phyloP scores from a whole-genome alignment of 2,329 filamentous ascomycete genomes.

The Sphaerulina vaccinii region DNA sequence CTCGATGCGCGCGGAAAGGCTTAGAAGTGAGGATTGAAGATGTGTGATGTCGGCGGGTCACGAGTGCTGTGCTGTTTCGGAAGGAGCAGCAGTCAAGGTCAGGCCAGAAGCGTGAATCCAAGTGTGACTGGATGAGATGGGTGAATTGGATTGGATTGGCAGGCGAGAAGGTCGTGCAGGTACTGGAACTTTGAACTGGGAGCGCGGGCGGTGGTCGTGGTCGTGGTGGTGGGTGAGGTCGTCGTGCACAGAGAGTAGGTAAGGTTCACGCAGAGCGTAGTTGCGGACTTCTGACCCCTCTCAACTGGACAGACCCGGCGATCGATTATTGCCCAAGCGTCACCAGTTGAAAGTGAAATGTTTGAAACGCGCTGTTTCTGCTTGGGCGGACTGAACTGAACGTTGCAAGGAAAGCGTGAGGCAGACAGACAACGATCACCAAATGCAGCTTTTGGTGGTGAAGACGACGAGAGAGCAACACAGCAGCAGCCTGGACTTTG shows the following conservation, averaged over 20 bases:
- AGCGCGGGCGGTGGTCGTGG: not conserved
- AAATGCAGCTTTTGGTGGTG: too few species aligned
- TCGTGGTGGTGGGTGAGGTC: constrained; percentile 5
- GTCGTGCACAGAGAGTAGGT: not conserved
- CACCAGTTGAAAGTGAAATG: too few species aligned
- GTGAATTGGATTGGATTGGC: not conserved
- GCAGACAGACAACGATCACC: too few species aligned
- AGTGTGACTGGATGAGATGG: not conserved
- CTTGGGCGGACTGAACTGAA: too few species aligned
- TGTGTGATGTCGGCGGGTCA: constrained; percentile 6
- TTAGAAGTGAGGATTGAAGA: not conserved
- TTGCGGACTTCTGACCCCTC: not conserved
- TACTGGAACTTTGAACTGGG: not conserved
- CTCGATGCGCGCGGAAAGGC: not conserved
- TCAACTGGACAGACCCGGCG: too few species aligned
- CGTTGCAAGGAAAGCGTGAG: too few species aligned
- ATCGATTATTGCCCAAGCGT: too few species aligned
- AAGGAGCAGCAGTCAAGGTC: not conserved
- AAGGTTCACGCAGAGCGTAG: not conserved
- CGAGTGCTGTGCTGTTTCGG: not conserved
- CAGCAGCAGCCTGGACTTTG: too few species aligned
- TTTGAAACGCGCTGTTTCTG: too few species aligned
- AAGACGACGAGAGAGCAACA: too few species aligned
- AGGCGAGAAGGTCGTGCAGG: not conserved
- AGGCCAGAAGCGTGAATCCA: not conserved